phyloP scores from a whole-genome alignment of 1,139 yeast species.

The Chernovozyma aurita region DNA sequence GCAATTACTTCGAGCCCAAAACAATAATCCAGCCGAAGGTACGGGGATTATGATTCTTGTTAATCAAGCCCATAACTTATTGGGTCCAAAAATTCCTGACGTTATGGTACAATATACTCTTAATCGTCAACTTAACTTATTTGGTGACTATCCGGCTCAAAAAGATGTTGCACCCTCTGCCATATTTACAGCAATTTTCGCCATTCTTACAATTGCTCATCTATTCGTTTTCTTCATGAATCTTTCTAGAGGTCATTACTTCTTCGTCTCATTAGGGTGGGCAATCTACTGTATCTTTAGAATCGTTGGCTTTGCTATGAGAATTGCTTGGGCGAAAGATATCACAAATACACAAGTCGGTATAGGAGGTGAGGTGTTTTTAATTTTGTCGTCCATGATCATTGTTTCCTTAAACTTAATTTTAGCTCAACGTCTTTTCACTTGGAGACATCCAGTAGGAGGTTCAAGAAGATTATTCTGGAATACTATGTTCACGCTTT shows the following conservation, averaged over 20 bases:
- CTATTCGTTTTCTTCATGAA: slow-evolving; percentile 48
- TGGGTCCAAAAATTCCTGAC: slow-evolving; percentile 33
- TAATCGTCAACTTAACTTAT: slow-evolving; percentile 45
- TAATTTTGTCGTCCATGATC: slow-evolving; percentile 53
- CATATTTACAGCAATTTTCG: slow-evolving; percentile 53
- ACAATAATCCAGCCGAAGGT: slow-evolving; percentile 46
- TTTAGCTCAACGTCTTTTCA: slow-evolving; percentile 71
- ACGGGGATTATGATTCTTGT: slow-evolving; percentile 42
- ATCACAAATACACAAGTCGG: slow-evolving; percentile 46
- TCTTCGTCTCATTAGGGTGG: slow-evolving; percentile 55
- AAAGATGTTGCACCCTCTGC: slow-evolving; percentile 61
- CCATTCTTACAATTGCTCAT: slow-evolving; percentile 46
- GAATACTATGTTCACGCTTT: slow-evolving; percentile 47
- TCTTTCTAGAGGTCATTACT: slow-evolving; percentile 57
- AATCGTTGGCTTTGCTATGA: slow-evolving; percentile 55
- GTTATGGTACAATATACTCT: slow-evolving; percentile 31
- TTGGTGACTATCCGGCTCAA: slow-evolving; percentile 63
- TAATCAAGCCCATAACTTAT: slow-evolving; percentile 21
- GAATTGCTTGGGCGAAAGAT: slow-evolving; percentile 57
- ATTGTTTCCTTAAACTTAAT: slow-evolving; percentile 58
- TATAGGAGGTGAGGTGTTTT: slow-evolving; percentile 55
- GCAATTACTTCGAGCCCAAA: slow-evolving; percentile 23
- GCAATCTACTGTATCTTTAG: slow-evolving; percentile 49
- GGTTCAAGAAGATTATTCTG: slow-evolving; percentile 58
- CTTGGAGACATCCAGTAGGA: slow-evolving; percentile 80